Evolutionary conservation across 1,139 yeast species (phyloP).

Genomic region (Spathaspora sp.): DNA sequence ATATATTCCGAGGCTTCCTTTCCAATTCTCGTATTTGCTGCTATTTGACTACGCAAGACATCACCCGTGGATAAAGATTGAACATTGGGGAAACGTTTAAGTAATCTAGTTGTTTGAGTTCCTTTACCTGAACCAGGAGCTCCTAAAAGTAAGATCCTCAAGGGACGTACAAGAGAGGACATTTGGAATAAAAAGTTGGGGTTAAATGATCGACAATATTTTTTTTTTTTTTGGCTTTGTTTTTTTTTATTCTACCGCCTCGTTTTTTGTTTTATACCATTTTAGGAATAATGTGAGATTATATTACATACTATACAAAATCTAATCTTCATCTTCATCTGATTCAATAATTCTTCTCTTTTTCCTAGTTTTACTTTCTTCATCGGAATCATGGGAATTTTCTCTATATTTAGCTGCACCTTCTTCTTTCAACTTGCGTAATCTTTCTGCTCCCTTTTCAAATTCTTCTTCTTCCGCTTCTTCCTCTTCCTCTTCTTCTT

Average conservation of each 20-base stretch:
- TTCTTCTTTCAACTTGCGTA: conserved; percentile 57
- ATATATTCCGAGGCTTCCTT: conserved; percentile 55
- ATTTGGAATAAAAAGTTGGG: neutral
- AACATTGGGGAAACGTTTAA: conserved; percentile 51
- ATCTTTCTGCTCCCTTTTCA: conserved; percentile 60
- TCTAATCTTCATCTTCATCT: conserved; percentile 36
- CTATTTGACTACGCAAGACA: conserved; percentile 67
- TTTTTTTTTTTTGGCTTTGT: neutral
- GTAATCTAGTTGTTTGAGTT: conserved; percentile 70
- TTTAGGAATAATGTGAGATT: neutral
- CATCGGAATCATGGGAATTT: conserved; percentile 48
- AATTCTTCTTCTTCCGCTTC: conserved; percentile 52
- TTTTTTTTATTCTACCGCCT: neutral
- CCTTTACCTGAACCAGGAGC: conserved; percentile 98
- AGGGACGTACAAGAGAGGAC: conserved; percentile 30
- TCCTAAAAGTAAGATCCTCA: conserved; percentile 73
- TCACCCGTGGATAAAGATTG: conserved; percentile 81
- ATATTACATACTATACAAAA: neutral
- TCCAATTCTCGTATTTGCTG: conserved; percentile 57
- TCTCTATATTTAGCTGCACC: conserved; percentile 52
- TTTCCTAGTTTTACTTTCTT: conserved; percentile 49
- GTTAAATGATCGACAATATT: neutral
- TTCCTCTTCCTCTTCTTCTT: conserved; percentile 56
- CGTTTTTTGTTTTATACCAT: neutral
- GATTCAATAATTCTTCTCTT: conserved; percentile 47